Percentiles rank a stretch among this genome's conserved stretches.
phyloP scores from a whole-genome alignment of 306 rosid species.

The Acacia confusa region DNA sequence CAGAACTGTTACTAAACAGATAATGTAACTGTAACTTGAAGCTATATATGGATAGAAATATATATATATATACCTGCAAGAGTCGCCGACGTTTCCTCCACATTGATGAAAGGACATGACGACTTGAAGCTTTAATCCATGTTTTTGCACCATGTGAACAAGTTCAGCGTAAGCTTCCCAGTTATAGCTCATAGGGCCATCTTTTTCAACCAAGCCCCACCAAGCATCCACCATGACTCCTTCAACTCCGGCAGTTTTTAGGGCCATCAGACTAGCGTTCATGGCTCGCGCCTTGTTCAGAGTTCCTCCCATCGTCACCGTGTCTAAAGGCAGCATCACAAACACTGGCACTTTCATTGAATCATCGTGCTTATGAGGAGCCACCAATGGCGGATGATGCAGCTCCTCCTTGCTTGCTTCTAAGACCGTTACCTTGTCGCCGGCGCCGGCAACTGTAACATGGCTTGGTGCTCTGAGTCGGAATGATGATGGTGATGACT shows the following conservation, averaged over 20 bases:
- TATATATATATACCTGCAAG: conserved; percentile 61
- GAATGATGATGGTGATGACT: conserved; percentile 4
- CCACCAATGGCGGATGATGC: conserved; percentile 47
- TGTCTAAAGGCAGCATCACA: conserved; percentile 89
- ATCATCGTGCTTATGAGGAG: conserved; percentile 21
- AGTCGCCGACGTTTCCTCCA: conserved; percentile 98
- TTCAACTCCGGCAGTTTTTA: conserved; percentile 87
- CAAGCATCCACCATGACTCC: conserved; percentile 99
- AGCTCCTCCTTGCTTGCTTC: conserved; percentile 54
- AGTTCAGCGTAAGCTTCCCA: conserved; percentile 94
- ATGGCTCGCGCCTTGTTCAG: conserved; percentile 76
- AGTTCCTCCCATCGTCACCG: conserved; percentile 67
- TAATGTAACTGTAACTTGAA: background rate
- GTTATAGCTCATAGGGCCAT: conserved; percentile 79
- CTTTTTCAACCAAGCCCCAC: conserved; percentile 98
- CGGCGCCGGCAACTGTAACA: conserved; percentile 6
- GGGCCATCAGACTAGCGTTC: conserved; percentile 91
- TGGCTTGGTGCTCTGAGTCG: conserved; percentile 38
- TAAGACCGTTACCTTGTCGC: background rate
- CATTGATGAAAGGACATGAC: conserved; percentile 99
- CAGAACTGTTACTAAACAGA: background rate
- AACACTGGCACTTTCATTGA: conserved; percentile 70
- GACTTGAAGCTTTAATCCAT: conserved; percentile 89
- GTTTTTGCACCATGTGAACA: conserved; percentile 78
- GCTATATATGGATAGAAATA: background rate